A percentile compares a stretch with the other conserved stretches of the same genome.
Conservation (phyloP, 768 basidiomycete genomes). For the Daedalea quercina region DNA sequence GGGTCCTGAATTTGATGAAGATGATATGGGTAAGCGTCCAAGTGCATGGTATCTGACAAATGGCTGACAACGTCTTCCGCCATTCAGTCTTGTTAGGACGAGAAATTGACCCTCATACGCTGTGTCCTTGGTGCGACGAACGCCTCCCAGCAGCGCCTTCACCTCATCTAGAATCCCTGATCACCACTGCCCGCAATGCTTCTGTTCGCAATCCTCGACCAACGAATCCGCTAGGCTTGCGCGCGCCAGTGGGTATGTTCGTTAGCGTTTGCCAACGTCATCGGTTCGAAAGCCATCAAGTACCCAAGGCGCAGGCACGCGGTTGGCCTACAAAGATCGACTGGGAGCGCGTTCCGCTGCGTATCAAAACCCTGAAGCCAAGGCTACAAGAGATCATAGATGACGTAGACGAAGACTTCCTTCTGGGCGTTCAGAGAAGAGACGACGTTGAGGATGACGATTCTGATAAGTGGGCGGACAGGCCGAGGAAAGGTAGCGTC, state of each 20-base stretch:
- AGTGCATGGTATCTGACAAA: background rate
- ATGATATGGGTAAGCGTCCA: constrained; percentile 11
- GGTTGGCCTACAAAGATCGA: constrained; percentile 78
- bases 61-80: background rate
- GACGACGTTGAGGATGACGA: constrained; percentile 14
- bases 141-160: constrained; percentile 59
- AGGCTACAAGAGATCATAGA: constrained; percentile 45
- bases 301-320: constrained; percentile 61
- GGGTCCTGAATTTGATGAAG: constrained; percentile 14
- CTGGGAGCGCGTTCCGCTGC: constrained; percentile 45
- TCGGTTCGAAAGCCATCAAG: constrained; percentile 63
- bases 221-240: constrained; percentile 60
- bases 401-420: constrained; percentile 31
- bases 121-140: constrained; percentile 82
- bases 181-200: constrained; percentile 43
- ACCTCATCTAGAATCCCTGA: constrained; percentile 45
- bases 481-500: constrained; percentile 36
- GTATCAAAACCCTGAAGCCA: constrained; percentile 46
- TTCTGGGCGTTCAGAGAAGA: constrained; percentile 2
- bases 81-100: constrained; percentile 44
- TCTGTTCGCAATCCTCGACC: constrained; percentile 60
- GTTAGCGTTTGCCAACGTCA: constrained; percentile 72
- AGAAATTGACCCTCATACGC: constrained; percentile 50
- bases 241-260: constrained; percentile 43
- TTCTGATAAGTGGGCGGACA: constrained; percentile 7